A percentile compares a stretch with the other conserved stretches of the same genome.
phyloP scores from a whole-genome alignment of 345 rosid species.

The Angophora floribunda region DNA sequence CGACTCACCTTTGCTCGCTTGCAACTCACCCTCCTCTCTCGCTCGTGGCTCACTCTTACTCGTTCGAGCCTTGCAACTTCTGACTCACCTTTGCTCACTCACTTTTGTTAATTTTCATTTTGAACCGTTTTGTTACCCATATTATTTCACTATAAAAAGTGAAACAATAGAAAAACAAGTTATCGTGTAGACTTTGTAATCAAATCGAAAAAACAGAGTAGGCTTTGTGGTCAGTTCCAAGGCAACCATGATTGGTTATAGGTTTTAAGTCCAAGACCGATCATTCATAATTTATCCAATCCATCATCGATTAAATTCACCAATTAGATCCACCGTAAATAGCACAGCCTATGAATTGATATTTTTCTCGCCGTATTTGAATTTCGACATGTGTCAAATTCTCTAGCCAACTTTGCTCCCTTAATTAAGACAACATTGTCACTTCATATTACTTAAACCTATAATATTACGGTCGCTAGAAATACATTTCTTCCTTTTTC shows the following conservation, averaged over 20 bases:
- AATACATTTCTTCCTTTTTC: neutral
- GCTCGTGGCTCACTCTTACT: neutral
- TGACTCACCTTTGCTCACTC: neutral
- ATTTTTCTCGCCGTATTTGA: neutral
- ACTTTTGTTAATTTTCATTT: too few relatives aligned
- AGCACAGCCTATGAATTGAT: rapidly evolving
- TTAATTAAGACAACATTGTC: rapidly evolving
- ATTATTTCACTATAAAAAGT: too few relatives aligned
- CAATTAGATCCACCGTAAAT: neutral
- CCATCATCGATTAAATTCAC: neutral
- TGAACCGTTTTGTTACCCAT: neutral
- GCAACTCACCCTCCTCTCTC: too few relatives aligned
- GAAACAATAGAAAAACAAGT: too few relatives aligned
- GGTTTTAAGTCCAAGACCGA: rapidly evolving
- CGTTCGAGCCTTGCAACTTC: rapidly evolving
- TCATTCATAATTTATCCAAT: too few relatives aligned
- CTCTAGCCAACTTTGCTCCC: rapidly evolving
- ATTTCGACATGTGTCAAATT: neutral
- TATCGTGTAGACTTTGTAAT: too few relatives aligned
- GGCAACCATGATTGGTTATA: rapidly evolving
- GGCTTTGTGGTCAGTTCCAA: too few relatives aligned
- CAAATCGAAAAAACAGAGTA: too few relatives aligned
- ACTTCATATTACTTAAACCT: neutral
- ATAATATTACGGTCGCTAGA: rapidly evolving
- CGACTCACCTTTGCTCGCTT: neutral